A percentile compares a stretch with the other conserved stretches of the same genome.
Conservation (phyloP, 78 protist species). For the Dictyostelium purpureum region DNA sequence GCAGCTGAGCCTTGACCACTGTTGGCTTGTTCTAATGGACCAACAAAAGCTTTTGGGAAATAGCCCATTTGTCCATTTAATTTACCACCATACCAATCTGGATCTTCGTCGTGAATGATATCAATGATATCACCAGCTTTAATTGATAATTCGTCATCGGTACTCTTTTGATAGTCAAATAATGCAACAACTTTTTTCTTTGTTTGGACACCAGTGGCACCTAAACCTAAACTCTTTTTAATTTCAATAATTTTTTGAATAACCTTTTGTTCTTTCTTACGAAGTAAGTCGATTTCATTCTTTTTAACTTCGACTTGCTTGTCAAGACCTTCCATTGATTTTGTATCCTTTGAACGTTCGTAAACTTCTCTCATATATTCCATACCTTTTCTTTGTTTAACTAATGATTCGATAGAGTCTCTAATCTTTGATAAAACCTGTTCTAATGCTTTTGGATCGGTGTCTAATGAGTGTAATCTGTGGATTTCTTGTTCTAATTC, state of each 20-base stretch:
- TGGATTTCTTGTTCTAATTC: background rate
- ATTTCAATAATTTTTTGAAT: slow-evolving; percentile 52
- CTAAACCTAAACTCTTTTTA: slow-evolving; percentile 44
- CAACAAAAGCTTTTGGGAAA: slow-evolving; percentile 58
- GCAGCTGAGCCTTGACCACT: background rate
- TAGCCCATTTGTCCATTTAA: slow-evolving; percentile 49
- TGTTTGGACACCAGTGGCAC: slow-evolving; percentile 34
- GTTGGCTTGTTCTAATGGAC: background rate
- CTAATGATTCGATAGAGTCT: slow-evolving; percentile 25
- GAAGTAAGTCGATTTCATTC: slow-evolving; percentile 15
- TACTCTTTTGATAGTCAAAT: slow-evolving; percentile 20
- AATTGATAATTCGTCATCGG: slow-evolving; percentile 47
- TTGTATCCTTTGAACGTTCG: slow-evolving; percentile 45
- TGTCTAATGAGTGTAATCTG: background rate
- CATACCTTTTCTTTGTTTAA: slow-evolving; percentile 63
- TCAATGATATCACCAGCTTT: slow-evolving; percentile 54
- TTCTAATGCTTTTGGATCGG: slow-evolving; percentile 52
- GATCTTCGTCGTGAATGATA: slow-evolving; percentile 49
- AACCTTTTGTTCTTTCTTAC: slow-evolving; percentile 68
- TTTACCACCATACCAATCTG: slow-evolving; percentile 57
- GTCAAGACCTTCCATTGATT: slow-evolving; percentile 51
- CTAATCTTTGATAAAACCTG: slow-evolving; percentile 16
- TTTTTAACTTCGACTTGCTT: slow-evolving; percentile 64
- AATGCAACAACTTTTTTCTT: slow-evolving; percentile 13
- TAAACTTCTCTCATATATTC: slow-evolving; percentile 75